Evolutionary conservation across 78 protist species (phyloP).

Genomic region (Dictyostelium capitatum): DNA sequence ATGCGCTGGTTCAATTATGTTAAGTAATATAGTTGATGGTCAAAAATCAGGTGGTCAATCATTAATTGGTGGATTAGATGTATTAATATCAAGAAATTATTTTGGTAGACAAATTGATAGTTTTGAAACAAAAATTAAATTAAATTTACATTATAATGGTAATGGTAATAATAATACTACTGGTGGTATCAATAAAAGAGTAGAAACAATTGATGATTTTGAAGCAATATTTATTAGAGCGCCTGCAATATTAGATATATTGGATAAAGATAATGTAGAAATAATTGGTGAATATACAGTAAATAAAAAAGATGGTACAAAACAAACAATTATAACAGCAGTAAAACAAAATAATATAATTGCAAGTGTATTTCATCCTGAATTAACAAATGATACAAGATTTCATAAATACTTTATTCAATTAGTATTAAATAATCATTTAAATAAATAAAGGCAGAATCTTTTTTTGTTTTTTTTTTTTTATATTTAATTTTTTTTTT

Average conservation of each 20-base stretch:
- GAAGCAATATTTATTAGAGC: conserved; percentile 74
- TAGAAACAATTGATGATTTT: conserved; percentile 2
- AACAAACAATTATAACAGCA: conserved; percentile 25
- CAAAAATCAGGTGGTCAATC: conserved; percentile 83
- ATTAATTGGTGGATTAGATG: conserved; percentile 85
- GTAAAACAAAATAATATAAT: conserved; percentile 67
- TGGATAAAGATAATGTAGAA: neutral
- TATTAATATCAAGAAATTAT: conserved; percentile 80
- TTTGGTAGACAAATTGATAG: conserved; percentile 90
- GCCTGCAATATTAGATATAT: conserved; percentile 42
- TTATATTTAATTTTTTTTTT: neutral
- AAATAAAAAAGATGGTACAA: conserved; percentile 15
- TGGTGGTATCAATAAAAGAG: neutral
- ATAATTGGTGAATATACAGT: conserved; percentile 21
- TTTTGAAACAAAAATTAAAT: conserved; percentile 48
- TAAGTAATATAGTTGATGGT: conserved; percentile 52
- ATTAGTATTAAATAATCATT: conserved; percentile 27
- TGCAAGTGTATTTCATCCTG: conserved; percentile 89
- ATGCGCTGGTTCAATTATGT: conserved; percentile 89
- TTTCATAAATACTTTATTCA: conserved; percentile 84
- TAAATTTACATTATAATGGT: neutral
- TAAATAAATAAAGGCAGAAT: neutral
- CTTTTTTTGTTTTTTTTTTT: neutral
- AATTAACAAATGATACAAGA: conserved; percentile 79
- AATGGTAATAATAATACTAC: neutral